Base-by-base conservation (phyloP, 1,139 yeast species). In the Candida glucosophila region DNA sequence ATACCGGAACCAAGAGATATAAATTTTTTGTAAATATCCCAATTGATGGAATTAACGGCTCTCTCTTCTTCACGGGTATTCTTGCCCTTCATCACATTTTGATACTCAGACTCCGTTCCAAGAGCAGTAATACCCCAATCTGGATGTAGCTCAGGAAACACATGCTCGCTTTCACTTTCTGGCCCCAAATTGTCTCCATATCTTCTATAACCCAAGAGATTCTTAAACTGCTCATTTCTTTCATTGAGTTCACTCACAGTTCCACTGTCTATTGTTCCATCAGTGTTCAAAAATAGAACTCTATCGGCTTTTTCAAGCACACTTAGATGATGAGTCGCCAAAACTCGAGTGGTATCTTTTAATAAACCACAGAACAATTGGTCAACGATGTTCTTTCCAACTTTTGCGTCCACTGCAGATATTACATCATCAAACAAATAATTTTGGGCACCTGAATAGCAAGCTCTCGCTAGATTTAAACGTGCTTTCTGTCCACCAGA, bases 401-500 rank as follows among this genome's bases (percentile, higher is more conserved):
- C 66, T 33, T 55, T 45, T 4, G 66, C 47, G 34, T 59, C 67
- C 22, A 59, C 67, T 5, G 66, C 67, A 30, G 57, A 47, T 22
- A 59, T 51, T n/a, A 59, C 66, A 39, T 59, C 67, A 37, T 59
- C 67, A 27, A 59, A 47, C 20, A 59, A 44, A 15, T 55, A 42
- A 7, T 56, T 49, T 12, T 51, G 49, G 4, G 57, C 46, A 22
- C 49, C 43, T 6, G 61, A 44, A 38, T 59, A 59, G 23, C 50
- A 54, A n/a, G 66, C 63, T 40, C 67, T 49, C 8, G 67, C 67
- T 36, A 59, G 50, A 33, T 55, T 56, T 23, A 59, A 54, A 38
- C 67, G 45, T 9, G 67, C 65, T 33, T 57, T 58, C 42, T 59
- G 67, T 19, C 67, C 67, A 19, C 67, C 67, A 23, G 63, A 55